Evolutionary conservation across 1,284 basidiomycete species (phyloP), one percentile per base, ranked within the genome.

Genomic region (Sporisorium iseilematis-ciliati): DNA sequence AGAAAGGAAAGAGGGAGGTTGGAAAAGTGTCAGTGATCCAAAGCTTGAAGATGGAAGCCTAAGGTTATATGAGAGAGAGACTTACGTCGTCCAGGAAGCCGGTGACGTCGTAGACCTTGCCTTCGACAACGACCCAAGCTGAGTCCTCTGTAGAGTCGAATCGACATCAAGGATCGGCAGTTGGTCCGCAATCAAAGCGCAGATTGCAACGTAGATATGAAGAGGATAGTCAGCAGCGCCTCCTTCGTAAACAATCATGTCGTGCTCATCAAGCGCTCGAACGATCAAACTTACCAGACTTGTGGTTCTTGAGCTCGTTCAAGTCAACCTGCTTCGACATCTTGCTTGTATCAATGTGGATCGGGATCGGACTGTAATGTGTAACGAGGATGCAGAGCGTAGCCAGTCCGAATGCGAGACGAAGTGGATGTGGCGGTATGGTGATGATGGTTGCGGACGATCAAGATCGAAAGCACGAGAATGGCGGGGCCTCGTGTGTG

Each of bases 61-160:
- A 2, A 16, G 10, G 23, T 26, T 5, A 11, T 31, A 1, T 11
- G 12, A 4, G 0, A 10, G 8, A 2, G 26, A 14, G 14, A 77
- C 79, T 79, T 65, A 82, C 80, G 60, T 85, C 82, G 56, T 85
- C 82, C 26, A 85, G 78, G 63, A 82, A 85, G 42, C 66, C 57
- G n/a, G 83, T 85, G 26, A 85, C 82, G 57, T 85, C 82, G 68
- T 84, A 85, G 26, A 85, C 82, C 60, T 76, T 77, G 68, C 80
- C 80, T 52, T 83, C 75, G 23, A 85, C 76, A 3, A 75, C 80
- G 49, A 81, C 77, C 83, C 83, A 85, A 41, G 81, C 82, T 23
- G 82, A 84, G 38, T 84, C 78, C 54, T 73, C 82, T 84, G 68
- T 8, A 18, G 21, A 18, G 26, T 20, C 18, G 33, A 31, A 31